Percentiles rank a stretch among this genome's conserved stretches.
Conservation (phyloP, 257 asterid species). For the Nicotiana paniculata region DNA sequence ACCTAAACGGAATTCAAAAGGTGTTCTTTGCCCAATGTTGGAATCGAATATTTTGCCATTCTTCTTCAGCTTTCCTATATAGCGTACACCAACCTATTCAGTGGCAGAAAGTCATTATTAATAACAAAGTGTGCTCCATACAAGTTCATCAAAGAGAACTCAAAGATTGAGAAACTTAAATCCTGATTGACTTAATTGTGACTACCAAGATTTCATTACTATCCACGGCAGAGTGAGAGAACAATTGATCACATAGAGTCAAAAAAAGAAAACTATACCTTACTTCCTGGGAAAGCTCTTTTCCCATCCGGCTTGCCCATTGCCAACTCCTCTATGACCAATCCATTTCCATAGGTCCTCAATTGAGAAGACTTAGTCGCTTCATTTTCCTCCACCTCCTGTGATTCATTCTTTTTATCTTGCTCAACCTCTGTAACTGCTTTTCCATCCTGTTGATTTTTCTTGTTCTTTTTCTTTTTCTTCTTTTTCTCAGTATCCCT, state of each 20-base stretch:
- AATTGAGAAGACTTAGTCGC: slow-evolving; percentile 49
- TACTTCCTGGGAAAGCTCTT: slow-evolving; percentile 76
- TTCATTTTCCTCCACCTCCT: slow-evolving; percentile 37
- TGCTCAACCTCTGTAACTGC: slow-evolving; percentile 27
- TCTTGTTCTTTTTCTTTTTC: slow-evolving; percentile 55
- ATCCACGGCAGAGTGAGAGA: background rate
- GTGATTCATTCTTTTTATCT: slow-evolving; percentile 24
- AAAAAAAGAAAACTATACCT: slow-evolving; percentile 33
- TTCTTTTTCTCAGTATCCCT: slow-evolving; percentile 47
- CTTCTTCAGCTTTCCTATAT: slow-evolving; percentile 79
- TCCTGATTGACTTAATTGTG: background rate
- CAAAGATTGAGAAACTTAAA: background rate
- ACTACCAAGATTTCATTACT: background rate
- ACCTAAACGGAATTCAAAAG: slow-evolving; percentile 90
- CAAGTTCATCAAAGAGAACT: background rate
- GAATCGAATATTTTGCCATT: slow-evolving; percentile 70
- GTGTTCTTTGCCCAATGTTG: slow-evolving; percentile 55
- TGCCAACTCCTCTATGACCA: slow-evolving; percentile 67
- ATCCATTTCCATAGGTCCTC: slow-evolving; percentile 77
- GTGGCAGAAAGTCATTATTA: background rate
- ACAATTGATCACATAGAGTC: background rate
- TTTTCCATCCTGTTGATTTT: slow-evolving; percentile 38
- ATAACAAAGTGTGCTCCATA: background rate
- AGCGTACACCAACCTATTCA: slow-evolving; percentile 64
- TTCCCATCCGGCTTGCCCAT: slow-evolving; percentile 95